Evolutionary conservation across 805 yeast genomes (phyloP), one percentile per base, ranked within the genome.

Genomic region (Pichia thaimueangensis): DNA sequence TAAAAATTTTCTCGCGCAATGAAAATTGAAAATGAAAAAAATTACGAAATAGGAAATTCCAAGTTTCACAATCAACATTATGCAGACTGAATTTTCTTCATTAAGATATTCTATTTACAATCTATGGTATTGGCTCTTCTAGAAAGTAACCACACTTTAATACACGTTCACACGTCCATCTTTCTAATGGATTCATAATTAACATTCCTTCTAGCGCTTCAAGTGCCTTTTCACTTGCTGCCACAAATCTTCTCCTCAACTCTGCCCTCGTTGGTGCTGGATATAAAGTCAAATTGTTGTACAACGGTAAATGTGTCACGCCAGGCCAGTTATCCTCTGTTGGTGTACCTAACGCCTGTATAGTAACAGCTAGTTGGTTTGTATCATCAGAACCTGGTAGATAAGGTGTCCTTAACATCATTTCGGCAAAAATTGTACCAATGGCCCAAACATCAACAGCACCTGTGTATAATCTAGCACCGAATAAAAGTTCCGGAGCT

Each of bases 381-480:
- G 78, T 61, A 59, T 93, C 98, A 50, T 85, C 87, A 52, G 78
- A 79, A 1, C 97, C 98, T 0, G 99, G 96, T 35, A 94, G 64
- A 61, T 93, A 93, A 2, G 99, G 98, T 3, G 86, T 86, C 57
- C 99, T 71, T 51, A 93, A 69, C 96, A 93, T 87, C 52, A 93
- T 65, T 56, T 93, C 99, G 0, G 97, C 97, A 67, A 93, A 93
- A 3, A 93, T 91, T 29, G 88, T 78, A 2, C 99, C 99, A 5
- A 89, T 85, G 0, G 97, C 91, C 99, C 99, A 93, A 11, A 88
- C 68, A 63, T 93, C 99, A 4, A 93, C 76, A 0, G 94, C 94
- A 2, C 81, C 82, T 0, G 96, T 82, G 56, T 93, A 93, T 60
- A 87, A 93, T 37, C 82, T 73, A 0, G 96, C 83, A 1, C 96